Percentiles rank a stretch among this genome's conserved stretches.
phyloP scores from a whole-genome alignment of 495 filamentous ascomycete genomes.

The Penicillium lagena region DNA sequence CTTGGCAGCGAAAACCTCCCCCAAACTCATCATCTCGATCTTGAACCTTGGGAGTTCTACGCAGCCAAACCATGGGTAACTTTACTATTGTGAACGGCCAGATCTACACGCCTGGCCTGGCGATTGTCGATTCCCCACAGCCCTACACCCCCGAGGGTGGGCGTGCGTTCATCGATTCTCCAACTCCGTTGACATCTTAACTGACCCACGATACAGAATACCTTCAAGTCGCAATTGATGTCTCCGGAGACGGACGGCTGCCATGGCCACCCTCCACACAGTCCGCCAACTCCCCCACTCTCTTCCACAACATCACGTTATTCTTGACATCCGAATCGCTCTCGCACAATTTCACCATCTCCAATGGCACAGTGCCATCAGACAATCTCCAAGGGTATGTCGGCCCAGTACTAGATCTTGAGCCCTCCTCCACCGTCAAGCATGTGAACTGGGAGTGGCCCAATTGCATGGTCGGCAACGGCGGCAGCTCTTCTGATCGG shows the following conservation, averaged over 20 bases:
- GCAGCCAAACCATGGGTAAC: constrained; percentile 8
- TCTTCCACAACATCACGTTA: constrained; percentile 57
- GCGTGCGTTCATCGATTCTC: constrained; percentile 32
- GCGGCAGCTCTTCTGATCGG: constrained; percentile 24
- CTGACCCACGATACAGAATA: constrained; percentile 32
- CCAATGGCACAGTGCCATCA: constrained; percentile 47
- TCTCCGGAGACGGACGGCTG: constrained; percentile 57
- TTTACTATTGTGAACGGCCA: constrained; percentile 54
- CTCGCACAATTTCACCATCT: constrained; percentile 61
- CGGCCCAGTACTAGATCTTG: constrained; percentile 54
- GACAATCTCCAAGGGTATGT: constrained; percentile 48
- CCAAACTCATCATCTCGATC: no score
- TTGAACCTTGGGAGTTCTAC: no score
- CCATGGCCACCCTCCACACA: constrained; percentile 44
- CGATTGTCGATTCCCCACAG: constrained; percentile 57
- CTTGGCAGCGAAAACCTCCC: not conserved
- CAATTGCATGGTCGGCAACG: constrained; percentile 55
- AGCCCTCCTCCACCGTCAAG: constrained; percentile 59
- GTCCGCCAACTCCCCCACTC: constrained; percentile 33
- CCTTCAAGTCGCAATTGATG: constrained; percentile 60
- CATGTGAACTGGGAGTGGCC: constrained; percentile 66
- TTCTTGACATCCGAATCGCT: constrained; percentile 57
- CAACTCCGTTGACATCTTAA: not conserved
- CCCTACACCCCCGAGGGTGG: constrained; percentile 61
- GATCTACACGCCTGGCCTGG: constrained; percentile 58